phyloP scores from a whole-genome alignment of 2,329 filamentous ascomycete species.

The Microascus cirrosus region DNA sequence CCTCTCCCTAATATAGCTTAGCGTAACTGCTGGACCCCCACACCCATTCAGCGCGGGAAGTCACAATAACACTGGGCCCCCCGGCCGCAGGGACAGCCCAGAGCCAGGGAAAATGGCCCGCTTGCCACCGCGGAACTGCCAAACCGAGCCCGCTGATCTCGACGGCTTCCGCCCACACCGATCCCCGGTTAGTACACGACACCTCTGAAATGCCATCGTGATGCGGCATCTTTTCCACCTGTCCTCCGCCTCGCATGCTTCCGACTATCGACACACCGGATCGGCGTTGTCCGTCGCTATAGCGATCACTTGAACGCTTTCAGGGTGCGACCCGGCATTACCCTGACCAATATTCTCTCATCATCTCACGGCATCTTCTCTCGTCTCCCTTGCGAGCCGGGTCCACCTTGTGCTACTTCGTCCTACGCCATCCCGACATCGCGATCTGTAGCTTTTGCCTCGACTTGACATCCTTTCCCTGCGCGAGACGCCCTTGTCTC shows the following conservation, averaged over 20 bases:
- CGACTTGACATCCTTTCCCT: not conserved
- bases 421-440: not conserved
- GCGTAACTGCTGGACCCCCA: not conserved
- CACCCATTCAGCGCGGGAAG: not conserved
- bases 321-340: not conserved
- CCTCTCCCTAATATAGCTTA: not conserved
- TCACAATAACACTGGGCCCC: not conserved
- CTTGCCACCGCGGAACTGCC: not conserved
- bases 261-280: not conserved
- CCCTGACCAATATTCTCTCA: not conserved
- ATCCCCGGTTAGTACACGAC: not conserved
- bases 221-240: not conserved
- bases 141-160: constrained; percentile 2
- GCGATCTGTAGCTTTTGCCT: not conserved
- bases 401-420: not conserved
- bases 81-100: not conserved
- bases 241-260: not conserved
- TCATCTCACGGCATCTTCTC: not conserved
- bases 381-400: not conserved
- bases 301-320: not conserved
- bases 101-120: not conserved
- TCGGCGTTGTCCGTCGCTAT: not conserved
- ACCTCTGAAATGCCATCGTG: not conserved
- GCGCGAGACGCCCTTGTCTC: not conserved
- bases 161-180: constrained; percentile 2